Evolutionary conservation across 2,329 filamentous ascomycete genomes (phyloP).

Genomic region (Aschersonia sp.): DNA sequence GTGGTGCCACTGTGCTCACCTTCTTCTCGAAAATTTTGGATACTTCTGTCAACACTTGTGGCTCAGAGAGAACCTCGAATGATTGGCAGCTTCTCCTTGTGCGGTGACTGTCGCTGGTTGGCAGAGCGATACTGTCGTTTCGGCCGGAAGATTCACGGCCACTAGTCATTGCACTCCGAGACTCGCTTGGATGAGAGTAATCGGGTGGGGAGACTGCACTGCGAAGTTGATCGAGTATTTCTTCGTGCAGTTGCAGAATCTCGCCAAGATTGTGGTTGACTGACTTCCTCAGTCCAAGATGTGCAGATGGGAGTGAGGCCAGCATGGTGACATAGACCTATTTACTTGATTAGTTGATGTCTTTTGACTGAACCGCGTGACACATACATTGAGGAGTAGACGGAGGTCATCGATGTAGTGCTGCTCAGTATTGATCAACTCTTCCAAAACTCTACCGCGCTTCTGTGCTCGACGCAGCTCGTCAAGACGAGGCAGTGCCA

Average conservation of each 20-base stretch:
- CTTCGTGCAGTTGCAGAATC: constrained; percentile 72
- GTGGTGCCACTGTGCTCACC: constrained; percentile 20
- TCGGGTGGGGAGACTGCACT: constrained; percentile 55
- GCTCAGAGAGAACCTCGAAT: constrained; percentile 35
- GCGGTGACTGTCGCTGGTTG: not conserved
- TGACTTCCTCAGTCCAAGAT: constrained; percentile 50
- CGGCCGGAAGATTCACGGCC: too few relatives aligned
- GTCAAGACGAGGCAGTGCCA: constrained; percentile 44
- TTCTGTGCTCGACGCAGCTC: constrained; percentile 60
- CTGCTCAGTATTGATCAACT: constrained; percentile 76
- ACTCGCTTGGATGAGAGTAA: constrained; percentile 33
- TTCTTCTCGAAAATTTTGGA: constrained; percentile 46
- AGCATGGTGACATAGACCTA: constrained; percentile 66
- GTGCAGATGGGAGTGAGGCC: constrained; percentile 52
- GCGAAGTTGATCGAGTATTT: constrained; percentile 63
- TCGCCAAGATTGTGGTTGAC: constrained; percentile 69
- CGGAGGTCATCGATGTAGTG: constrained; percentile 79
- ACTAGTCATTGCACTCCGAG: constrained; percentile 30
- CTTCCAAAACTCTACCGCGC: constrained; percentile 67
- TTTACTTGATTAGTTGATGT: constrained; percentile 7
- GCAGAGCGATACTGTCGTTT: too few relatives aligned
- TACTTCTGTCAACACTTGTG: constrained; percentile 44
- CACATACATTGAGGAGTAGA: constrained; percentile 66
- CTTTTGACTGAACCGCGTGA: not conserved
- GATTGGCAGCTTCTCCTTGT: not conserved